Evolutionary conservation across 2,329 filamentous ascomycete genomes (phyloP).

Genomic region (Ophiostoma piceae): DNA sequence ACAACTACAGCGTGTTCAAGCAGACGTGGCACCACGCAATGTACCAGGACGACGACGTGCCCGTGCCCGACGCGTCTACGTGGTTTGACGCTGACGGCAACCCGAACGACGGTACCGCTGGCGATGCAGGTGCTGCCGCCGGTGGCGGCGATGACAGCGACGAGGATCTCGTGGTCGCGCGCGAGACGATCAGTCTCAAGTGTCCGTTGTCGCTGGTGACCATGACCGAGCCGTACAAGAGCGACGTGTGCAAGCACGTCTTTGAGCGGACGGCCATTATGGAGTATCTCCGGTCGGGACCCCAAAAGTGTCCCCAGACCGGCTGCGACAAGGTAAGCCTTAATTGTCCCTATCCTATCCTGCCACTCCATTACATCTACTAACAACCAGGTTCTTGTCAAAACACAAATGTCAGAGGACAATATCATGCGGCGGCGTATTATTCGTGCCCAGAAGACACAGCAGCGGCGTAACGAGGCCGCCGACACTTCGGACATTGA

Average conservation of each 20-base stretch:
- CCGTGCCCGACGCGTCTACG: conserved; percentile 47
- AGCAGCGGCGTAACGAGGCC: conserved; percentile 39
- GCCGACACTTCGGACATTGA: conserved; percentile 37
- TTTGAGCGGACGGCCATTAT: conserved; percentile 64
- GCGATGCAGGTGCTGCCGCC: conserved; percentile 42
- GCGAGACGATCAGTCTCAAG: conserved; percentile 59
- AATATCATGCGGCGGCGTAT: conserved; percentile 53
- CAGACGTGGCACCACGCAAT: conserved; percentile 52
- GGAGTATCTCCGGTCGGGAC: conserved; percentile 42
- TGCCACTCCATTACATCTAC: background rate
- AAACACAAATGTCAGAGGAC: conserved; percentile 49
- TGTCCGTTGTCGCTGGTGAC: conserved; percentile 63
- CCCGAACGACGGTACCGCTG: conserved; percentile 31
- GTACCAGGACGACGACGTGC: conserved; percentile 45
- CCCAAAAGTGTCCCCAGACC: conserved; percentile 55
- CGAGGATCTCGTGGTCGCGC: conserved; percentile 63
- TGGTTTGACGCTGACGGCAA: conserved; percentile 44
- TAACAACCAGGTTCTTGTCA: conserved; percentile 32
- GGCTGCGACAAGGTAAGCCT: conserved; percentile 55
- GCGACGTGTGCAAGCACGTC: conserved; percentile 62
- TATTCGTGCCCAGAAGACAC: conserved; percentile 46
- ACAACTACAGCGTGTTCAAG: conserved; percentile 57
- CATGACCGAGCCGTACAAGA: conserved; percentile 63
- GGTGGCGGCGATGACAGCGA: conserved; percentile 58
- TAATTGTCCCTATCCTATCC: background rate